Evolutionary conservation across 306 rosid species (phyloP), one percentile per base, ranked within the genome.

Genomic region (Rubus idaeus): DNA sequence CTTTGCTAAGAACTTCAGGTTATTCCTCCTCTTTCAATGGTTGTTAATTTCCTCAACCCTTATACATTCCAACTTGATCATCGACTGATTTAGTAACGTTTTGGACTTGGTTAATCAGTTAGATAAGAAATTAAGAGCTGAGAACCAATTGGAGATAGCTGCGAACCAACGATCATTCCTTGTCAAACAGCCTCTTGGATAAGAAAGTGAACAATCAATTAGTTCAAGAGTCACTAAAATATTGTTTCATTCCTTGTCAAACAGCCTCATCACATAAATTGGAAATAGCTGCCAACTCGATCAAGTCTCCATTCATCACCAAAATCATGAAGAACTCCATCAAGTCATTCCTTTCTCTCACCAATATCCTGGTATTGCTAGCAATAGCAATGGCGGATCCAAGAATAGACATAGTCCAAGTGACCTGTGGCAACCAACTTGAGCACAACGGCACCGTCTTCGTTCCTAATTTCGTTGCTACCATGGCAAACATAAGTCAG

Each of bases 401-500:
- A 77, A 89, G 98, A 78, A 75, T 88, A n/a, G 86, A 78, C 70
- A 89, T 84, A 20, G 86, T 90, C 42, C 35, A 63, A 17, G 46
- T 86, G 56, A 61, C 50, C 12, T 95, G 98, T 75, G 88, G 90
- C 52, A 61, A 49, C 5, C 86, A 80, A 77, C 77, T 0, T 20
- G 96, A 88, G 88, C 86, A 88, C 78, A 90, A 95, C 68, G 35
- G 76, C 10, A 82, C 78, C 4, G 44, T 79, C 63, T 92, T 80
- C 61, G 97, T 92, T 52, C 88, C 86, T 0, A 94, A 92, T 71
- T 94, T 90, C 55, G 90, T 94, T n/a, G 84, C 85, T n/a, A 87
- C 91, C 1, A 95, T 92, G 98, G 91, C 86, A 44, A 74, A 63
- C 10, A 90, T 95, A 71, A 90, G 93, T 4, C 90, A 87, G 41